phyloP scores from a whole-genome alignment of 306 rosid genomes.

The Lupinus albus region DNA sequence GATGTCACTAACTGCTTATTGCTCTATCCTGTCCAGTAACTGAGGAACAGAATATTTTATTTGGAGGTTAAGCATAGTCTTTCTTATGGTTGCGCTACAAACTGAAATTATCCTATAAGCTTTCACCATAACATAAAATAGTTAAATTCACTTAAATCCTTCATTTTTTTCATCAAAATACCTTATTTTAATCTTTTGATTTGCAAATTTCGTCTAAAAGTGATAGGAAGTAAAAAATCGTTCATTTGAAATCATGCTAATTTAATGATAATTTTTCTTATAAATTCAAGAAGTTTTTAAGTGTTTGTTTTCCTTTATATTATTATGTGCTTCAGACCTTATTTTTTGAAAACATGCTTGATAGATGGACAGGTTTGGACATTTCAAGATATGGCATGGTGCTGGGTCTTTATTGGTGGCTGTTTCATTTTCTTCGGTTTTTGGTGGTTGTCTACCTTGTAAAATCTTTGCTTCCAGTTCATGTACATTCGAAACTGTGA shows the following conservation, averaged over 20 bases:
- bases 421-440: slow-evolving; percentile 93
- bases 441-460: slow-evolving; percentile 91
- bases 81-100: slow-evolving; percentile 20
- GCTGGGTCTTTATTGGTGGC: slow-evolving; percentile 96
- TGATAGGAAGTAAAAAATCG: background rate
- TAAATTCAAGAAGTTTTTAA: background rate
- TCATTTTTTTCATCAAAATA: slow-evolving; percentile 8
- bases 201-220: slow-evolving; percentile 17
- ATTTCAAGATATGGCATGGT: slow-evolving; percentile 95
- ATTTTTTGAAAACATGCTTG: slow-evolving; percentile 42
- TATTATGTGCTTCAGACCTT: slow-evolving; percentile 25
- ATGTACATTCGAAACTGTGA: slow-evolving; percentile 61
- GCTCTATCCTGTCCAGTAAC: background rate
- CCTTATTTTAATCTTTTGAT: slow-evolving; percentile 17
- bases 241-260: slow-evolving; percentile 17
- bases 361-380: slow-evolving; percentile 95
- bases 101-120: slow-evolving; percentile 11
- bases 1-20: background rate
- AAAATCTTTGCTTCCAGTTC: slow-evolving; percentile 59
- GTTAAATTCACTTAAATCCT: slow-evolving; percentile 8
- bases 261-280: slow-evolving; percentile 14
- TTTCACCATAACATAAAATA: slow-evolving; percentile 9
- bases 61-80: background rate
- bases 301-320: slow-evolving; percentile 5
- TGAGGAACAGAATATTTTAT: slow-evolving; percentile 16